Evolutionary conservation across 2,329 filamentous ascomycete genomes (phyloP), one percentile per base, ranked within the genome.

Genomic region (Penicillium sp.): DNA sequence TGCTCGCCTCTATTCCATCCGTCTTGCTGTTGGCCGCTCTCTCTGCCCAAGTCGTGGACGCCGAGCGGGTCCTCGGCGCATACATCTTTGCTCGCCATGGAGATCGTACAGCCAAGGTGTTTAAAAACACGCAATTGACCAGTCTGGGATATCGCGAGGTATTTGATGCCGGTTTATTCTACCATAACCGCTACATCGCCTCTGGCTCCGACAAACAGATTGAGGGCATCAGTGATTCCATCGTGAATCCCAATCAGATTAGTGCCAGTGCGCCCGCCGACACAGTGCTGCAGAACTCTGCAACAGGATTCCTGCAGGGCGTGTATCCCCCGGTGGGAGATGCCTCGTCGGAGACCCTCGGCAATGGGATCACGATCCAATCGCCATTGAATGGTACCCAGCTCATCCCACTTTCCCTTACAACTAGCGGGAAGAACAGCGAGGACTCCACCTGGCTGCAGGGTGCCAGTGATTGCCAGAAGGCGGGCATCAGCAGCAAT

Each of bases 61-160:
- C 63, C 13, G 85, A 93, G 68, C 84, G 80, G 0, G 72, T 92
- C 17, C 73, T 94, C 11, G 88, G 87, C 35, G 80, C 82, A 30
- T 92, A 89, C 64, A 80, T 95, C 65, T 94, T 93, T 71, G 80
- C 86, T 52, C 84, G 89, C 30, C 89, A 95, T 68, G 89, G 89
- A 41, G 89, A 95, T 64, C 80, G 89, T 39, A 90, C 87, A 0
- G 69, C 85, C 47, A 95, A 94, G 69, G 72, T 77, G 12, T 79
- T 78, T 46, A 71, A 79, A 30, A 83, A 84, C 9, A 79, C 85
- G 17, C 74, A 75, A 49, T 67, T 95, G 60, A 95, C 89, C 9
- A 74, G 82, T 42, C 74, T 95, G 35, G 89, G 89, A 20, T 87
- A 89, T 58, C 68, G 75, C 32, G 73, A 95, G 68, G 79, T 88